Evolutionary conservation across 768 basidiomycete genomes (phyloP), one percentile per base, ranked within the genome.

Genomic region (Daedalea quercina): DNA sequence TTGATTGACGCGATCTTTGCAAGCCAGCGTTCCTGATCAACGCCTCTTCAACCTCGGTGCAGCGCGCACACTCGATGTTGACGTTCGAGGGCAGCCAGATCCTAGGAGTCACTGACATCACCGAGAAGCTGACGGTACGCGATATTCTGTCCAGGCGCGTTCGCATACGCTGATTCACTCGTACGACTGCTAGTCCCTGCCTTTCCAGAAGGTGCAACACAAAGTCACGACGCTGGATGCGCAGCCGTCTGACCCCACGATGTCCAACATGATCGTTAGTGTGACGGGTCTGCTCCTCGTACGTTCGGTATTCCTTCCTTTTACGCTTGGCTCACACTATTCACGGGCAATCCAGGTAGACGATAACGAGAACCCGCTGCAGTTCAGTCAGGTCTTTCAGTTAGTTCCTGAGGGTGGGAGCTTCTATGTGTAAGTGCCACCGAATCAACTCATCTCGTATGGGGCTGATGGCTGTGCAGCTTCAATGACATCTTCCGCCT

Each of bases 321-420:
- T n/a, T n/a, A n/a, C n/a, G n/a, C n/a, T n/a, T 31, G 20, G 13
- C 25, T 25, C 22, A 24, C 13, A 20, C 22, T 17, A 13, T 22
- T 3, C 17, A 40, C 12, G 11, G 28, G 15, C 15, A 20, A 19
- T 11, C 0, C 59, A 92, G 90, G 82, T 98, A 58, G 94, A 97
- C 60, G 90, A 88, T 56, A 76, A 75, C 57, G 41, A 70, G 53
- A 88, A 89, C 59, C 82, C 90, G n/a, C 73, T 99, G 52, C 84
- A 82, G 62, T 99, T 90, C 76, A 90, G 85, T 58, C 96, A 99
- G 71, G 75, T 83, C 57, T 99, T 99, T 82, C 92, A 95, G 60
- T 82, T 99, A 53, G 77, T 90, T 50, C 85, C 81, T 24, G 90
- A 94, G 2, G 80, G 75, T 4, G 61, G 58, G 19, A 80, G 80